Conservation (phyloP, 1,139 yeast species). For the Zygoascus meyerae region DNA sequence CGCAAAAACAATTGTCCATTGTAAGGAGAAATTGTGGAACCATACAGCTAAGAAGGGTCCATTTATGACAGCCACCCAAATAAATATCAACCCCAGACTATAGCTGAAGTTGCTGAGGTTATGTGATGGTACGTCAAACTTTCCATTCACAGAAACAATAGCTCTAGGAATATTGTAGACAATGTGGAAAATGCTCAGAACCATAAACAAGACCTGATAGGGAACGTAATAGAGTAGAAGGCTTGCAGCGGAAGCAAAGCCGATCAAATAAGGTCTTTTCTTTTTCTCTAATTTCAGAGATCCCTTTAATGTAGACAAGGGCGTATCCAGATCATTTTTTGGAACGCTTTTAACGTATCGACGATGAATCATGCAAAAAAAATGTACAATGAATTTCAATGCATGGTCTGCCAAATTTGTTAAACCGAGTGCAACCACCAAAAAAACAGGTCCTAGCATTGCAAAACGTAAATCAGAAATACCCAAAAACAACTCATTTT, state of each 20-base stretch:
- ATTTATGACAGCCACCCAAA: slow-evolving; percentile 33
- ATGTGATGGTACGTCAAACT: background rate
- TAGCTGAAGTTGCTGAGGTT: slow-evolving; percentile 16
- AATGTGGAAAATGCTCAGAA: slow-evolving; percentile 38
- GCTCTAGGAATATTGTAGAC: slow-evolving; percentile 13
- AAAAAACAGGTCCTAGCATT: slow-evolving; percentile 51
- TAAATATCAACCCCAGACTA: slow-evolving; percentile 22
- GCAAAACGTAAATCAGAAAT: slow-evolving; percentile 45
- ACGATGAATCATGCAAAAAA: too few relatives aligned
- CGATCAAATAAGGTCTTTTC: background rate
- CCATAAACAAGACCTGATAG: slow-evolving; percentile 29
- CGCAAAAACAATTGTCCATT: slow-evolving; percentile 31
- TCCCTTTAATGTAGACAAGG: too few relatives aligned
- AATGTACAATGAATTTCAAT: too few relatives aligned
- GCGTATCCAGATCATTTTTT: too few relatives aligned
- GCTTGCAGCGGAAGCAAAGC: background rate
- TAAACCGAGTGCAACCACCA: slow-evolving; percentile 44
- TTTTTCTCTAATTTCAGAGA: background rate
- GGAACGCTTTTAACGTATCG: too few relatives aligned
- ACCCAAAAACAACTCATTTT: slow-evolving; percentile 49
- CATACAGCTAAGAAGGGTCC: slow-evolving; percentile 35
- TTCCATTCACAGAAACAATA: slow-evolving; percentile 10
- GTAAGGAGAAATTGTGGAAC: slow-evolving; percentile 30
- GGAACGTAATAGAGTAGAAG: slow-evolving; percentile 22
- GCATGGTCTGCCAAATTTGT: slow-evolving; percentile 26